Conservation (phyloP, 2,329 filamentous ascomycete genomes). For the Cladorrhinum sp. region DNA sequence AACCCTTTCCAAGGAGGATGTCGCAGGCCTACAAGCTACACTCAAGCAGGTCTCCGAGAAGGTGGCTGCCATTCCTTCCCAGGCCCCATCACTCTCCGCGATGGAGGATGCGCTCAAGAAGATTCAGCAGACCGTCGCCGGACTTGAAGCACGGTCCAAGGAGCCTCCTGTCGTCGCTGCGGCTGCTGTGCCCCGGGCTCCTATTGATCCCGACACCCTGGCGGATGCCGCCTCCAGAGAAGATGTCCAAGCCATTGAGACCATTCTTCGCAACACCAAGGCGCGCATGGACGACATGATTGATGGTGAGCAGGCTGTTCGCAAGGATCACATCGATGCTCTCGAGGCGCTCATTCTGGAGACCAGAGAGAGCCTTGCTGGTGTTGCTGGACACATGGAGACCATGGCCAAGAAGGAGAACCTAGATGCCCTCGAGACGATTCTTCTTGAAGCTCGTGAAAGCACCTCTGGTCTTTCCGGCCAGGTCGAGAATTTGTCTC, state of each 20-base stretch:
- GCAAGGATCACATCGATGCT: constrained; percentile 61
- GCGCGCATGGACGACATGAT: constrained; percentile 78
- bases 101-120: constrained; percentile 26
- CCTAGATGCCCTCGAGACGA: constrained; percentile 60
- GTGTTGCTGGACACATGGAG: constrained; percentile 64
- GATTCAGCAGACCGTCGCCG: constrained; percentile 31
- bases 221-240: constrained; percentile 65
- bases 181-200: constrained; percentile 19
- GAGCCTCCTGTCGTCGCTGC: constrained; percentile 21
- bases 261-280: constrained; percentile 84
- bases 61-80: constrained; percentile 20
- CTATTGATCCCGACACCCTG: constrained; percentile 22
- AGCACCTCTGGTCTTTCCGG: constrained; percentile 63
- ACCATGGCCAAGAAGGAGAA: constrained; percentile 64
- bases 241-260: constrained; percentile 88
- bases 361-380: constrained; percentile 69
- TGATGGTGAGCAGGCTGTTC: constrained; percentile 67
- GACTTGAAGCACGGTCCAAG: constrained; percentile 29
- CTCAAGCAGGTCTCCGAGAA: constrained; percentile 43
- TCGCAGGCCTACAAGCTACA: constrained; percentile 48
- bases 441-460: constrained; percentile 72
- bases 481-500: constrained; percentile 67
- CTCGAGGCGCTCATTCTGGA: constrained; percentile 67
- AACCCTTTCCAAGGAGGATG: constrained; percentile 30
- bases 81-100: constrained; percentile 19